phyloP scores from a whole-genome alignment of 2,329 filamentous ascomycete species.

The Aspergillus sergii region DNA sequence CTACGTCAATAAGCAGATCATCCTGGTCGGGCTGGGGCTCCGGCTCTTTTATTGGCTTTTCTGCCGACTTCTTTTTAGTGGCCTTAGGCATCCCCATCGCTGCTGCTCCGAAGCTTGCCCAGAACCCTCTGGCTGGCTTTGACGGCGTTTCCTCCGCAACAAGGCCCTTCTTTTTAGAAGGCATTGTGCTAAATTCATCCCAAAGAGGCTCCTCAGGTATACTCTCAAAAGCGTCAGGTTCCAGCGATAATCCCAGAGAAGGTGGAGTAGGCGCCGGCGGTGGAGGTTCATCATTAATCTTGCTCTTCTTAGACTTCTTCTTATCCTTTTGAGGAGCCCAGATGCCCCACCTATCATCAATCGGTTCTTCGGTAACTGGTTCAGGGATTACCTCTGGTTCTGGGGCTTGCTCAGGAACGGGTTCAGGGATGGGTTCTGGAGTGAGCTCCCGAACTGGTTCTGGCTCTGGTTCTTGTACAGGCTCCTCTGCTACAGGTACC shows the following conservation, averaged over 20 bases:
- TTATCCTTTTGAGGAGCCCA: conserved; percentile 48
- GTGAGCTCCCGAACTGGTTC: conserved; percentile 12
- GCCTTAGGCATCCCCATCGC: conserved; percentile 41
- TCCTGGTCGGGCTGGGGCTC: conserved; percentile 22
- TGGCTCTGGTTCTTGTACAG: conserved; percentile 16
- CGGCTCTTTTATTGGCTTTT: conserved; percentile 39
- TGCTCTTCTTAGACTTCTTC: conserved; percentile 53
- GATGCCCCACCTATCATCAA: conserved; percentile 33
- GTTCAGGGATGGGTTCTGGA: conserved; percentile 20
- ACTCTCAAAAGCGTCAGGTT: conserved; percentile 31
- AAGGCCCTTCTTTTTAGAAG: conserved; percentile 37
- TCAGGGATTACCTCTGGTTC: neutral
- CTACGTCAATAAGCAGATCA: conserved; percentile 40
- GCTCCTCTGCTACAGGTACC: conserved; percentile 25
- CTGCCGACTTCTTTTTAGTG: conserved; percentile 50
- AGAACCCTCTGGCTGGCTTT: conserved; percentile 45
- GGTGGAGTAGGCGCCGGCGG: conserved; percentile 53
- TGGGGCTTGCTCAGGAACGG: conserved; percentile 28
- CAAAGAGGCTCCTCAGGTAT: conserved; percentile 41
- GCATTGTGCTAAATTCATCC: conserved; percentile 41
- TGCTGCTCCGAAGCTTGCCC: conserved; percentile 45
- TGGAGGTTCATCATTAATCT: conserved; percentile 45
- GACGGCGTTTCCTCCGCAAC: conserved; percentile 39
- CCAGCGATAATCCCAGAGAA: conserved; percentile 46
- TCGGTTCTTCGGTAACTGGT: conserved; percentile 28